Percentiles rank a stretch among this genome's conserved stretches.
Conservation (phyloP, 139 green algal species). For the Haematococcus lacustris region DNA sequence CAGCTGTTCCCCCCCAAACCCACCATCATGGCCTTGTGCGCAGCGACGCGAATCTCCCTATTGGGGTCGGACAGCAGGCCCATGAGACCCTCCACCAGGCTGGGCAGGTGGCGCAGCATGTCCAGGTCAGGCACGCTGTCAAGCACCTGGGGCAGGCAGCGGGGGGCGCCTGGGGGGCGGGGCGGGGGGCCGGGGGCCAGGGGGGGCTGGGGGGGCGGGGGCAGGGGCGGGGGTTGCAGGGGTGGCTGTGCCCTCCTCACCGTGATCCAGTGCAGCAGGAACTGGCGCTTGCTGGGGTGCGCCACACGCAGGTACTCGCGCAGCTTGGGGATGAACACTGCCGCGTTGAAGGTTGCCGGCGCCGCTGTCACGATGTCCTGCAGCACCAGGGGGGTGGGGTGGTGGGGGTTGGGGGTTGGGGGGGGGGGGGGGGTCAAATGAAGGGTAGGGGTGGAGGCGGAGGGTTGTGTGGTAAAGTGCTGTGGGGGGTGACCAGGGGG, state of each 20-base stretch:
- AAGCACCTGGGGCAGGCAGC: constrained; percentile 42
- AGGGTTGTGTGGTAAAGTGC: too few species aligned
- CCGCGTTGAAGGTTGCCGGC: constrained; percentile 58
- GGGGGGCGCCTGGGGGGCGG: background rate
- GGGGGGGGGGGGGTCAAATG: too few species aligned
- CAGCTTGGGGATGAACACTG: constrained; percentile 81
- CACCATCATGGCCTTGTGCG: constrained; percentile 38
- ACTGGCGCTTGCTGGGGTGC: constrained; percentile 81
- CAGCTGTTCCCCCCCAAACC: background rate
- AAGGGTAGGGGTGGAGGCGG: too few species aligned
- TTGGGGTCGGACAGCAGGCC: constrained; percentile 74
- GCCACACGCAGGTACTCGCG: constrained; percentile 65
- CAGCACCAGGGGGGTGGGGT: too few species aligned
- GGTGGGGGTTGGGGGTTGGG: too few species aligned
- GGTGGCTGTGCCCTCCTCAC: too few species aligned
- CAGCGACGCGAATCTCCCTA: constrained; percentile 40
- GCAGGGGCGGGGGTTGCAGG: too few species aligned
- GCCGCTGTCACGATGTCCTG: constrained; percentile 57
- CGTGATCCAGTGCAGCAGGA: constrained; percentile 43
- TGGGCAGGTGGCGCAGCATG: constrained; percentile 79
- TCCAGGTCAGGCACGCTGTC: constrained; percentile 82
- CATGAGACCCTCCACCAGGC: constrained; percentile 86
- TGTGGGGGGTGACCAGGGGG: too few species aligned
- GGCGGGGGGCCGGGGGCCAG: too few species aligned
- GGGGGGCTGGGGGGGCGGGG: too few species aligned